A percentile compares a stretch with the other conserved stretches of the same genome.
Evolutionary conservation across 2,329 filamentous ascomycete genomes (phyloP).

Genomic region (Botrytis hyacinthi): DNA sequence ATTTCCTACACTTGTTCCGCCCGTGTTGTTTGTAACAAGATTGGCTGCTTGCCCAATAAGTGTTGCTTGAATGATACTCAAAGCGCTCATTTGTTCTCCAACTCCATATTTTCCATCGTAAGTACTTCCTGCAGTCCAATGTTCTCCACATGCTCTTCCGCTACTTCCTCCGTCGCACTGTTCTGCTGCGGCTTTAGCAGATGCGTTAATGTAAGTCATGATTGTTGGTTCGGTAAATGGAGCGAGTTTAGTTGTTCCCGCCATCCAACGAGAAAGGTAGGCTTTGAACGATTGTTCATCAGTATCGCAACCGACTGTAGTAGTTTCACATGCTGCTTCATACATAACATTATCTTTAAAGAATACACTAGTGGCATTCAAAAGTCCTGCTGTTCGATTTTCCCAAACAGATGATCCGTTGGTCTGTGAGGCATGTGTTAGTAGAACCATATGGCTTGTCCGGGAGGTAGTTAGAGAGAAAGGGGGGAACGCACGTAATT

Average conservation of each 20-base stretch:
- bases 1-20: conserved; percentile 53
- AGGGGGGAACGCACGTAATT: conserved; percentile 43
- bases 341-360: conserved; percentile 60
- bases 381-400: conserved; percentile 53
- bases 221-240: conserved; percentile 55
- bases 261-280: conserved; percentile 60
- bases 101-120: conserved; percentile 62
- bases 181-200: conserved; percentile 54
- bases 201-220: conserved; percentile 53
- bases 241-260: conserved; percentile 60
- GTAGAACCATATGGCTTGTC: not conserved
- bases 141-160: conserved; percentile 57
- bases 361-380: conserved; percentile 53
- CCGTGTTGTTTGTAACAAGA: conserved; percentile 49
- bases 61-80: conserved; percentile 63
- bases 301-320: conserved; percentile 55
- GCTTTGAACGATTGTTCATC: conserved; percentile 64
- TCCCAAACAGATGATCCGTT: conserved; percentile 49
- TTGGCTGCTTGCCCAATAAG: conserved; percentile 47
- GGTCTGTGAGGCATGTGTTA: conserved; percentile 27
- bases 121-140: conserved; percentile 52
- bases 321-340: conserved; percentile 60
- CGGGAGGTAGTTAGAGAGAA: not conserved
- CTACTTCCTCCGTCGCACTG: conserved; percentile 49
- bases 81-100: conserved; percentile 68